phyloP scores from a whole-genome alignment of 768 basidiomycete genomes.

The Calocybe indica region DNA sequence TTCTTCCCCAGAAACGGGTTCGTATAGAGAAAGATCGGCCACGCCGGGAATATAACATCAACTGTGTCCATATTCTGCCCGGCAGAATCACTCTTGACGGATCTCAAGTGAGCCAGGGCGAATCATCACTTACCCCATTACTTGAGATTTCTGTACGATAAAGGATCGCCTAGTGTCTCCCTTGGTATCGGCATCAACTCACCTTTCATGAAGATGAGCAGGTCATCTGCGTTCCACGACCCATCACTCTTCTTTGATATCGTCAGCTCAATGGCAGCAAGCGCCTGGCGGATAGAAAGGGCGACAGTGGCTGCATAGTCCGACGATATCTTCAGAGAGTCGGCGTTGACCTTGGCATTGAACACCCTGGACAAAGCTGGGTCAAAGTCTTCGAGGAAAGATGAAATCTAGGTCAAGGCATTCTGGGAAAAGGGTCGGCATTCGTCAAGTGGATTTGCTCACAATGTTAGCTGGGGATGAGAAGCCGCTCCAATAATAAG shows the following conservation, averaged over 20 bases:
- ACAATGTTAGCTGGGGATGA: conserved; percentile 27
- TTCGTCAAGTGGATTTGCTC: conserved; percentile 1
- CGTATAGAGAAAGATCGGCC: conserved; percentile 47
- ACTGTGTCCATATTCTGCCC: conserved; percentile 42
- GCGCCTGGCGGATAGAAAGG: conserved; percentile 48
- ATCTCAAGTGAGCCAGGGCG: not conserved
- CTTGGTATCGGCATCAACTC: not conserved
- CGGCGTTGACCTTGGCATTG: conserved; percentile 38
- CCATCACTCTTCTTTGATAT: conserved; percentile 40
- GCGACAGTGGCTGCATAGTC: conserved; percentile 46
- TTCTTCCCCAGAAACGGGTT: conserved; percentile 52
- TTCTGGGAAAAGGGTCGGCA: not conserved
- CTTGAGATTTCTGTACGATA: conserved; percentile 46
- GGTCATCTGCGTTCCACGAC: conserved; percentile 43
- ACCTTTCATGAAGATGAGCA: conserved; percentile 56
- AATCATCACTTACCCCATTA: conserved; percentile 37
- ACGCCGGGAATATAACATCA: conserved; percentile 48
- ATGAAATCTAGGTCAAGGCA: conserved; percentile 23
- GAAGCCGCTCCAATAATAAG: conserved; percentile 42
- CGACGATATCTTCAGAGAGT: conserved; percentile 40
- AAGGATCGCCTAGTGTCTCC: too few relatives aligned
- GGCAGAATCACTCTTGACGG: not conserved
- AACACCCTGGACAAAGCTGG: conserved; percentile 40
- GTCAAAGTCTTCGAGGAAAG: conserved; percentile 37
- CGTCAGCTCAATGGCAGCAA: conserved; percentile 51